These are phyloP conservation scores for Capsicum chinense DNA, from an alignment of 257 asterid species.

Conservation along the genomic window DNA sequence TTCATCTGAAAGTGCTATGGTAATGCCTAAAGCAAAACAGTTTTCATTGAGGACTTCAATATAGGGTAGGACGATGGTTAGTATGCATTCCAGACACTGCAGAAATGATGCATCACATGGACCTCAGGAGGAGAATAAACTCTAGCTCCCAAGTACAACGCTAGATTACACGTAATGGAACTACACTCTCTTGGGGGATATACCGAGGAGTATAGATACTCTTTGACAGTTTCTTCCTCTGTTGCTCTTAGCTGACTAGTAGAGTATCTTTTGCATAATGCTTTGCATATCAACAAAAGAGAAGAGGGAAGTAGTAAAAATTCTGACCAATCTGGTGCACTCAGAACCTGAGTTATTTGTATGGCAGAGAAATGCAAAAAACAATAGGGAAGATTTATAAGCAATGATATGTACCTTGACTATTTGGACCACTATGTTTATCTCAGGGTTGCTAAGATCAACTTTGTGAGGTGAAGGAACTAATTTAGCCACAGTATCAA, in stretches of 20 bases:
- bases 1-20: neutral
- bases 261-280: neutral
- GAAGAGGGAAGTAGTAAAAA: neutral
- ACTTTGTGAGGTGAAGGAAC: constrained; percentile 83
- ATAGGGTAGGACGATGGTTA: constrained; percentile 5
- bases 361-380: neutral
- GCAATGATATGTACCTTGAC: constrained; percentile 61
- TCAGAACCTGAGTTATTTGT: neutral
- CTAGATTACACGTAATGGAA: neutral
- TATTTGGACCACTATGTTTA: constrained; percentile 78
- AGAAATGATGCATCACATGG: neutral
- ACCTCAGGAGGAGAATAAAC: neutral
- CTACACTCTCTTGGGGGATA: constrained; percentile 3
- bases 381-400: neutral
- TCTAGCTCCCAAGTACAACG: neutral
- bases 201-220: neutral
- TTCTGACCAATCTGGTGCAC: neutral
- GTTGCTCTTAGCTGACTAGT: neutral
- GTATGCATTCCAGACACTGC: neutral
- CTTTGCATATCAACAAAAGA: neutral
- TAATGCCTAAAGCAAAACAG: constrained; percentile 5
- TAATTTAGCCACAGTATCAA: constrained; percentile 78
- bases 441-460: constrained; percentile 83
- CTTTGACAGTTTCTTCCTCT: constrained; percentile 12
- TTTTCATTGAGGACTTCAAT: neutral